Evolutionary conservation across 1,284 basidiomycete genomes (phyloP).

Genomic region (Flammula alnicola): DNA sequence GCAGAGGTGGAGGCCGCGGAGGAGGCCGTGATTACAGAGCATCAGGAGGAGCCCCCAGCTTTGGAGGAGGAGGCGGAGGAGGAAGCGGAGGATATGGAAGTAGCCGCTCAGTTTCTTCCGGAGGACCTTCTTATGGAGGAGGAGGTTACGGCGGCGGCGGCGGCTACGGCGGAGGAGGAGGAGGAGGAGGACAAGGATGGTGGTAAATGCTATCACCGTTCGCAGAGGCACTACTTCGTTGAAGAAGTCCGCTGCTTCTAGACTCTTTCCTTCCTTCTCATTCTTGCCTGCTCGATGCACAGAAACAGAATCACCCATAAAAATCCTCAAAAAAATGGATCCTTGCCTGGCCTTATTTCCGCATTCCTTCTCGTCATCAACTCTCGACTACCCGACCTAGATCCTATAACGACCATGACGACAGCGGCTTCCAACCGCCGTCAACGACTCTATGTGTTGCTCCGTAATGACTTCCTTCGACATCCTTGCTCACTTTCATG

Average conservation of each 20-base stretch:
- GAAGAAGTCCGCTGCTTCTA: not conserved
- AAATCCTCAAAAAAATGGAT: slow-evolving; percentile 29
- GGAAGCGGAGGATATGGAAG: slow-evolving; percentile 45
- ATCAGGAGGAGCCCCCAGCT: slow-evolving; percentile 32
- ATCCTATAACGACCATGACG: slow-evolving; percentile 29
- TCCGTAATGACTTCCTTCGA: slow-evolving; percentile 19
- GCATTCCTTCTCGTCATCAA: slow-evolving; percentile 20
- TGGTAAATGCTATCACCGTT: slow-evolving; percentile 41
- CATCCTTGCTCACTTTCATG: slow-evolving; percentile 23
- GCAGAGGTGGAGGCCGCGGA: slow-evolving; percentile 47
- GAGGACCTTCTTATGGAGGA: slow-evolving; percentile 25
- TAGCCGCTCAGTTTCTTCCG: slow-evolving; percentile 25
- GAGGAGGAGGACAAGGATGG: slow-evolving; percentile 41
- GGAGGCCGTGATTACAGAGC: slow-evolving; percentile 47
- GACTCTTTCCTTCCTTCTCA: not conserved
- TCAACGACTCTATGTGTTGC: slow-evolving; percentile 30
- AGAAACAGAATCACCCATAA: slow-evolving; percentile 34
- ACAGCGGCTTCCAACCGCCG: slow-evolving; percentile 8
- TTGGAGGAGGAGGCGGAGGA: slow-evolving; percentile 48
- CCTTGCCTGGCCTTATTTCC: slow-evolving; percentile 15
- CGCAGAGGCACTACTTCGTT: slow-evolving; percentile 2
- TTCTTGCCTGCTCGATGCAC: slow-evolving; percentile 17
- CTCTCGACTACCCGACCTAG: slow-evolving; percentile 38
- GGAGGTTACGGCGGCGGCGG: slow-evolving; percentile 32
- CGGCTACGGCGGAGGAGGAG: slow-evolving; percentile 40